Percentiles rank a stretch among this genome's conserved stretches.
phyloP scores from a whole-genome alignment of 2,329 filamentous ascomycete genomes.

The Purpureocillium lavendulum region DNA sequence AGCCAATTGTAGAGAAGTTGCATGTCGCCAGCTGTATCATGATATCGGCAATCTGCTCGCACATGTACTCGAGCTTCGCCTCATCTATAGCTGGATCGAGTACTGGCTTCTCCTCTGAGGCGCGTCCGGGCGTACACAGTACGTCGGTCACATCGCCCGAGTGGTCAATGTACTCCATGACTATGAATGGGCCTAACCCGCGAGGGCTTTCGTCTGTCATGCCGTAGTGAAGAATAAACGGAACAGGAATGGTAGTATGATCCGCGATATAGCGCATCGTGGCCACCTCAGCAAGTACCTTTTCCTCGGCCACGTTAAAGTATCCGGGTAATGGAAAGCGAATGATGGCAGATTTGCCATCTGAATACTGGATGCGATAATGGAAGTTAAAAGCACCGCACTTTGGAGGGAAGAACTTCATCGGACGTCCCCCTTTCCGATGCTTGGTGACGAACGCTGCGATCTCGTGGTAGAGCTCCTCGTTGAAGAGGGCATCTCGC shows the following conservation, averaged over 20 bases:
- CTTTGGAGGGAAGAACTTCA: neutral
- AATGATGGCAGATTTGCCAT: constrained; percentile 4
- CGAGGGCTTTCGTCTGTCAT: constrained; percentile 7
- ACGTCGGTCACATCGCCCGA: constrained; percentile 16
- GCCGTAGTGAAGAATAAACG: constrained; percentile 8
- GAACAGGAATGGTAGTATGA: constrained; percentile 6
- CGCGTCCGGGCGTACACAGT: constrained; percentile 16
- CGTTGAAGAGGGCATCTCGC: neutral
- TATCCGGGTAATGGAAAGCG: constrained; percentile 5
- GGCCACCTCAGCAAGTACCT: constrained; percentile 8
- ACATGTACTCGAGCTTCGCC: constrained; percentile 22
- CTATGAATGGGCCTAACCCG: constrained; percentile 6
- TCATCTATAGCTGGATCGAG: constrained; percentile 25
- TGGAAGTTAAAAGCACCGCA: constrained; percentile 1
- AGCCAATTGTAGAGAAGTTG: constrained; percentile 28
- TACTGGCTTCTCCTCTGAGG: constrained; percentile 15
- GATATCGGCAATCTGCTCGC: constrained; percentile 31
- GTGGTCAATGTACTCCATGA: constrained; percentile 12
- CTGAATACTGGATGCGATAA: constrained; percentile 7
- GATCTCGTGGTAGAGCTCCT: constrained; percentile 4
- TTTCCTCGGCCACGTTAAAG: constrained; percentile 8
- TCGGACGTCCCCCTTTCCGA: neutral
- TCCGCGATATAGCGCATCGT: constrained; percentile 6
- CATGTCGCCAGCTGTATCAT: constrained; percentile 28
- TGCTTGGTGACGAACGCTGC: constrained; percentile 3